Base-by-base conservation (phyloP, 2,329 filamentous ascomycete genomes). In the Fusarium verticillioides region DNA sequence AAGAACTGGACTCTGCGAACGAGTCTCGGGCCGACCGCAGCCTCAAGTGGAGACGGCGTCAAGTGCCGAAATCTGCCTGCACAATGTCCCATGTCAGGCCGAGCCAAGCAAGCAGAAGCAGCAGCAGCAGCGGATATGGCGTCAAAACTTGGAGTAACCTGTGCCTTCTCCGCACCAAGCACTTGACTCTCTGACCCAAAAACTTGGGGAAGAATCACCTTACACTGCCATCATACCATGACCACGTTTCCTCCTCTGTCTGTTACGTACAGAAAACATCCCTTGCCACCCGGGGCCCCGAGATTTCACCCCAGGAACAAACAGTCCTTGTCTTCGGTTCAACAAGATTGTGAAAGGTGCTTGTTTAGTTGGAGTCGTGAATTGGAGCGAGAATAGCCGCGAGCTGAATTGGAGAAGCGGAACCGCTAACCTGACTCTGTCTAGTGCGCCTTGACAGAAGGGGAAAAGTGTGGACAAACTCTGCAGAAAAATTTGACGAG, bases 241-340 rank as follows among this genome's bases (percentile, higher is more conserved):
- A 44, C 59, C 66, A 69, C 50, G 47, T 47, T 49, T 49, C 50
- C 15, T 21, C 40, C 44, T 62, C 52, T 61, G 3, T 52, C 21
- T 16, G 18, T 69, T 69, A 70, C 66, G 66, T 69, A 69, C 52
- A 34, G 19, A 5, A 69, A 69, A 59, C 40, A 32, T 23, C 13
- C 23, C n/a, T 70, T 28, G 63, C 43, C 54, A 67, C 58, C 66
- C n/a, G 66, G 66, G 66, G 66, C 66, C 66, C 66, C 66, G 66
- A 70, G 59, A 70, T 69, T 44, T 37, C 37, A 40, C 52, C 63
- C 52, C 50, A 59, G 66, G 46, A 46, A 64, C 26, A 32, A 30
- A 52, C 10, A 52, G 43, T 39, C 47, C 64, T 40, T 49, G 60
- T 32, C 52, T 28, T 18, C 9, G 36, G 18, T 19, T 37, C 36